Base-by-base conservation (phyloP, 257 asterid species). In the Lycium barbarum region DNA sequence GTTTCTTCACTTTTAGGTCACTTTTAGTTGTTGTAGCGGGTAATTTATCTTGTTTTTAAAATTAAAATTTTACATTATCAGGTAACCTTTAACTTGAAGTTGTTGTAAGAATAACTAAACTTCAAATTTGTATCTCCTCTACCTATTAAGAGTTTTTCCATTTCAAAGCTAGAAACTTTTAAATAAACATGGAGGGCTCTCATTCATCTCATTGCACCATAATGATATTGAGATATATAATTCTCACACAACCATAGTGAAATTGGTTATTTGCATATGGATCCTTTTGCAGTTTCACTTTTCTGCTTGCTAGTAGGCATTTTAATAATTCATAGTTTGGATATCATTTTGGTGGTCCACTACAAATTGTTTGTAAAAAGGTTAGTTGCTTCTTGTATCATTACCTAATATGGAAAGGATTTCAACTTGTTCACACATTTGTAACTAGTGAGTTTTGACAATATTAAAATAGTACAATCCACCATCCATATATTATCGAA, bases 381-480 rank as follows among this genome's bases (percentile, higher is more conserved):
- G 43, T 12, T 22, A 49, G 3, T 74, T 45, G 20, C 3, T 49
- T 76, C 63, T 76, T 76, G 13, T 53, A 12, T 12, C 81, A 74
- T 22, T 49, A 51, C 82, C 26, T 76, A 53, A 53, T 76, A 51
- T 76, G 63, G 82, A 76, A 76, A 76, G 82, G 4, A 51, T 26
- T 54, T 53, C 15, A 47, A 74, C 59, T 20, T 49, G 81, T 49
- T 12, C 20, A 73, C 35, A 47, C 13, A 49, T 70, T 38, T 47
- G 20, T 20, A 20, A 49, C n/a, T 47, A 47, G 47, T 73, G n/a
- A 74, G 81, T 49, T 74, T 72, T 74, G 62, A 0, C 61, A 14
- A 74, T 74, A 6, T 10, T 51, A 51, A 51, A 76, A 51, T 76
- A 14, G 45, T 51, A 6, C 12, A 53, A 40, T 53, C 47, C 82